Percentiles rank a stretch among this genome's conserved stretches.
phyloP scores from a whole-genome alignment of 2,329 filamentous ascomycete genomes.

The Penicillium brasilianum region DNA sequence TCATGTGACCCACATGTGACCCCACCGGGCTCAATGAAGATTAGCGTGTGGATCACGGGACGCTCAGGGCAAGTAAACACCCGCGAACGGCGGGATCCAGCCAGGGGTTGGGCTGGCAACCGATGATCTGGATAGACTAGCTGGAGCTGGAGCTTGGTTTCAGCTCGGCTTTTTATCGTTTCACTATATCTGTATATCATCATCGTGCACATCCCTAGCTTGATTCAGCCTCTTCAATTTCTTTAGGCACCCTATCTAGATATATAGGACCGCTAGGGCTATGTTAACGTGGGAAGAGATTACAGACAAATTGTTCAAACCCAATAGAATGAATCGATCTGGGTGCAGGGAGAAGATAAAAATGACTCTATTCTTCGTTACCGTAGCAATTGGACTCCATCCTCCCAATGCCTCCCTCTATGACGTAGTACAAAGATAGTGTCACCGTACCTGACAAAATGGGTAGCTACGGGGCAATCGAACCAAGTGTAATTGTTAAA shows the following conservation, averaged over 20 bases:
- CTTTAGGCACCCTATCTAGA: neutral
- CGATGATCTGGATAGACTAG: constrained; percentile 6
- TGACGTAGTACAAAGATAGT: neutral
- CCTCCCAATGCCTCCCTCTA: neutral
- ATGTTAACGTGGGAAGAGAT: too few species aligned
- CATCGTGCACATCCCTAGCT: neutral
- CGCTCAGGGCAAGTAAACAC: constrained; percentile 33
- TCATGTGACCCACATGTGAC: neutral
- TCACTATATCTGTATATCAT: neutral
- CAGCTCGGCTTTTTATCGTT: neutral
- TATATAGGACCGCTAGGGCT: neutral
- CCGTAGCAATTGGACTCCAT: neutral
- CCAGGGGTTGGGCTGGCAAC: constrained; percentile 32
- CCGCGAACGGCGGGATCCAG: constrained; percentile 21
- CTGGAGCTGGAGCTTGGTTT: constrained; percentile 5
- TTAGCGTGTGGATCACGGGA: constrained; percentile 29
- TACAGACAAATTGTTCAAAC: neutral
- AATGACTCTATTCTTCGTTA: neutral
- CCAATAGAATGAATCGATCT: neutral
- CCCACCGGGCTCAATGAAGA: constrained; percentile 11
- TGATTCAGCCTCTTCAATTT: neutral
- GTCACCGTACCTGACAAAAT: neutral
- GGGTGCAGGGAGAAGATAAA: neutral
- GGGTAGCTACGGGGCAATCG: neutral
- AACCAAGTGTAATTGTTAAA: neutral